phyloP scores from a whole-genome alignment of 345 rosid species.

The Eucalyptus marginata region DNA sequence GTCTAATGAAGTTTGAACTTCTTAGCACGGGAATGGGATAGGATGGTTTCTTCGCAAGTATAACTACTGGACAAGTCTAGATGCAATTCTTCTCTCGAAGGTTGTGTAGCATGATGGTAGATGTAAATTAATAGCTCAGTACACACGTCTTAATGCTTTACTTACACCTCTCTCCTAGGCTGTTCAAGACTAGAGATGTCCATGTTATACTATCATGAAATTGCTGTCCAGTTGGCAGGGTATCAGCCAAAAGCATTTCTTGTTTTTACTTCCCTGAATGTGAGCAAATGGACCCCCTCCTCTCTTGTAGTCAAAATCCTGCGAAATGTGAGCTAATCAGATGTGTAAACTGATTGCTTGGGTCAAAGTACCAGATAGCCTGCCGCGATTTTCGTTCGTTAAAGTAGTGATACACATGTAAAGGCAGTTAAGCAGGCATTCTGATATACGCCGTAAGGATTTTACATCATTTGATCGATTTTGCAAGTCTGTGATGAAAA shows the following conservation, averaged over 20 bases:
- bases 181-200: background rate
- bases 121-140: background rate
- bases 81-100: background rate
- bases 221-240: background rate
- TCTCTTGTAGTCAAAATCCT: background rate
- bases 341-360: background rate
- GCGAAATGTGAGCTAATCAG: background rate
- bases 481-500: background rate
- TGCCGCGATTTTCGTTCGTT: accelerated
- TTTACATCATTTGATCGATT: background rate
- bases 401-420: background rate
- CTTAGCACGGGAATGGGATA: background rate
- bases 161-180: background rate
- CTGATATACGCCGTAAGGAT: background rate
- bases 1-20: background rate
- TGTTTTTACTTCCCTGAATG: background rate
- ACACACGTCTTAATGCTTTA: background rate
- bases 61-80: background rate
- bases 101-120: background rate
- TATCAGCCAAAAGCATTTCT: background rate
- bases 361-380: background rate
- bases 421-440: background rate
- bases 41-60: background rate
- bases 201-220: background rate
- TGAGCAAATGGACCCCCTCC: background rate